A percentile compares a stretch with the other conserved stretches of the same genome.
These are phyloP conservation scores for Colletotrichum paranaense DNA, from an alignment of 2,329 filamentous ascomycete species.

Conservation along the genomic window DNA sequence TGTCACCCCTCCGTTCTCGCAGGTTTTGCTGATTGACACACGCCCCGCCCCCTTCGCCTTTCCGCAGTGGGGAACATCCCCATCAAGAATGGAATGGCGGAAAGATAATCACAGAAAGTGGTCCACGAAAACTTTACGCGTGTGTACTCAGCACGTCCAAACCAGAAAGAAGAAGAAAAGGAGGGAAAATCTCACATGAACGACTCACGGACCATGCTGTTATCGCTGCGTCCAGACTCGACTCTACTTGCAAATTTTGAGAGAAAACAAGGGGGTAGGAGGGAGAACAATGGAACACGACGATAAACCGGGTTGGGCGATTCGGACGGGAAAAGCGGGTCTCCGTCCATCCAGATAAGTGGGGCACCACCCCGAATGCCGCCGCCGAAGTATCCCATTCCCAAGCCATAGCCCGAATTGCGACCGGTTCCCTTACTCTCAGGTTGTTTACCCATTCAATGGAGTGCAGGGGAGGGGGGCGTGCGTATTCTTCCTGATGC, in stretches of 20 bases:
- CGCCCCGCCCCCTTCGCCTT: background rate
- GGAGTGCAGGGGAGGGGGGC: too few species aligned
- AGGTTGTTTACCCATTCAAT: too few species aligned
- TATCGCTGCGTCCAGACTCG: background rate
- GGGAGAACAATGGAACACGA: background rate
- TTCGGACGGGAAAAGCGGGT: conserved; percentile 29
- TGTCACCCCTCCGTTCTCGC: background rate
- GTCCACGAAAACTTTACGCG: background rate
- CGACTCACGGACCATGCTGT: conserved; percentile 4
- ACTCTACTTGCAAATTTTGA: background rate
- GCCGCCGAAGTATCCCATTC: conserved; percentile 18
- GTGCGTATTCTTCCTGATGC: background rate
- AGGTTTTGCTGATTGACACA: background rate
- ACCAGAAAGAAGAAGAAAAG: background rate
- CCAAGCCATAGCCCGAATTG: conserved; percentile 21
- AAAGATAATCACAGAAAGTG: background rate
- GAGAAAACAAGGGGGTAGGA: background rate
- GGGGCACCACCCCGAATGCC: conserved; percentile 28
- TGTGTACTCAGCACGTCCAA: background rate
- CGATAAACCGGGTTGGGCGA: conserved; percentile 12
- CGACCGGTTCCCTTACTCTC: conserved; percentile 13
- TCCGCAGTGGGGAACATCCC: background rate
- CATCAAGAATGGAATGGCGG: background rate
- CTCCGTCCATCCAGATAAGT: background rate
- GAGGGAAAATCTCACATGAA: conserved; percentile 4